Evolutionary conservation across 768 basidiomycete genomes (phyloP).

Genomic region (Dioszegia hungarica): DNA sequence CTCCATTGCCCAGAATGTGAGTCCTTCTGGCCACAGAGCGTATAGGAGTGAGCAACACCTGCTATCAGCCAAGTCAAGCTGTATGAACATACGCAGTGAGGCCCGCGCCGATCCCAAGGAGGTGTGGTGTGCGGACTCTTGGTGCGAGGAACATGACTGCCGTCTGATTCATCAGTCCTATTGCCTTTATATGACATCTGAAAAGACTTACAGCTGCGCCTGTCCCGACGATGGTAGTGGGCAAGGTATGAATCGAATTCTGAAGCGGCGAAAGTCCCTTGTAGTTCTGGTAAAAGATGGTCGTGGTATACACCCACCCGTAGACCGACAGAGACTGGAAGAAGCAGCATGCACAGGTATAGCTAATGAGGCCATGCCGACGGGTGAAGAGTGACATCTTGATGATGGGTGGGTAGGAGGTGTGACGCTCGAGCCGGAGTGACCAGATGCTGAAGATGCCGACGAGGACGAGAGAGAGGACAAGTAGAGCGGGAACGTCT

Average conservation of each 20-base stretch:
- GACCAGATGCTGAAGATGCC: constrained; percentile 63
- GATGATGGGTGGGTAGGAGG: constrained; percentile 20
- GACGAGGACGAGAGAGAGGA: constrained; percentile 59
- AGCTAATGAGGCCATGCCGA: constrained; percentile 13
- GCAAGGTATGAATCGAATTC: constrained; percentile 15
- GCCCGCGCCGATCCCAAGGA: constrained; percentile 22
- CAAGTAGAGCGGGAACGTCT: constrained; percentile 66
- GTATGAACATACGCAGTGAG: constrained; percentile 13
- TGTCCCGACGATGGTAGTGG: neutral
- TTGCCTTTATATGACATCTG: neutral
- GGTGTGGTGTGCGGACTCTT: constrained; percentile 14
- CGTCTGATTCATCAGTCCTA: neutral
- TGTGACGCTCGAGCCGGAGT: constrained; percentile 54
- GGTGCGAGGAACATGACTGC: constrained; percentile 15
- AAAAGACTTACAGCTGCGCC: constrained; percentile 5
- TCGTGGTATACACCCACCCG: constrained; percentile 9
- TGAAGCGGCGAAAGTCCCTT: constrained; percentile 16
- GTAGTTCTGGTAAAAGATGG: constrained; percentile 26
- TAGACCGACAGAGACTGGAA: constrained; percentile 6
- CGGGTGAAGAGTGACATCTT: constrained; percentile 29
- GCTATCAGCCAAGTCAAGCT: neutral
- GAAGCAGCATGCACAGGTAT: constrained; percentile 9
- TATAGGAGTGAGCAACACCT: constrained; percentile 18
- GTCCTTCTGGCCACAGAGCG: constrained; percentile 21
- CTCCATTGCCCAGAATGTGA: constrained; percentile 31